Evolutionary conservation across 2,329 filamentous ascomycete genomes (phyloP).

Genomic region (Colletotrichum falcatum): DNA sequence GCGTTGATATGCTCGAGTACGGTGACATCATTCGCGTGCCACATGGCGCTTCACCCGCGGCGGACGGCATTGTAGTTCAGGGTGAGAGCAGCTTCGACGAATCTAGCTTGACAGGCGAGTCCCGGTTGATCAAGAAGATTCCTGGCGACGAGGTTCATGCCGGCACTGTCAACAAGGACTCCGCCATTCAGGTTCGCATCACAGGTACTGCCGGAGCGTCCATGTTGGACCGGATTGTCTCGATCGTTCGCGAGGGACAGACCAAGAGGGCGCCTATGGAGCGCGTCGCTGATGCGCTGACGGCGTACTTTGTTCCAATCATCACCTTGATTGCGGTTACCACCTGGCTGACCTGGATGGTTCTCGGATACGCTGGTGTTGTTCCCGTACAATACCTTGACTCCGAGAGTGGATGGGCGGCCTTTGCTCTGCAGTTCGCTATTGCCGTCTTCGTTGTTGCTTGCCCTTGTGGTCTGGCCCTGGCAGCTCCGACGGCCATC

Average conservation of each 20-base stretch:
- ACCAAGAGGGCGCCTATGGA: constrained; percentile 81
- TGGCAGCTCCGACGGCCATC: constrained; percentile 87
- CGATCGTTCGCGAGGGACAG: constrained; percentile 82
- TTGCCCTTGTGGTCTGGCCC: constrained; percentile 84
- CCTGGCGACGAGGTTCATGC: constrained; percentile 75
- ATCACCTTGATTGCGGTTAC: constrained; percentile 76
- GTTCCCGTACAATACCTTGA: constrained; percentile 70
- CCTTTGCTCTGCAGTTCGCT: constrained; percentile 84
- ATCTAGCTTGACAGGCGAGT: constrained; percentile 88
- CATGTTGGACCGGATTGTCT: constrained; percentile 84
- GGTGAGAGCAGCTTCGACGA: constrained; percentile 84
- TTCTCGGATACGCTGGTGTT: constrained; percentile 68
- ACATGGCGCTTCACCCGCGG: constrained; percentile 85
- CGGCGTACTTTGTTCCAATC: constrained; percentile 81
- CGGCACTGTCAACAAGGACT: constrained; percentile 79
- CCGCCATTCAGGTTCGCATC: constrained; percentile 71
- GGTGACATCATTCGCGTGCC: constrained; percentile 81
- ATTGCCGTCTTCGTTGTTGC: constrained; percentile 90
- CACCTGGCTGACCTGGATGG: constrained; percentile 80
- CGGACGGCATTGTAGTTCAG: constrained; percentile 77
- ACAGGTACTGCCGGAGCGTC: constrained; percentile 75
- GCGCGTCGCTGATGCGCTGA: constrained; percentile 78
- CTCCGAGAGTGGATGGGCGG: constrained; percentile 72
- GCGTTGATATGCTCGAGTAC: constrained; percentile 79
- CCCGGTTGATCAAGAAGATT: constrained; percentile 72